Evolutionary conservation across 495 filamentous ascomycete genomes (phyloP), one percentile per base, ranked within the genome.

Genomic region (Halenospora varia): DNA sequence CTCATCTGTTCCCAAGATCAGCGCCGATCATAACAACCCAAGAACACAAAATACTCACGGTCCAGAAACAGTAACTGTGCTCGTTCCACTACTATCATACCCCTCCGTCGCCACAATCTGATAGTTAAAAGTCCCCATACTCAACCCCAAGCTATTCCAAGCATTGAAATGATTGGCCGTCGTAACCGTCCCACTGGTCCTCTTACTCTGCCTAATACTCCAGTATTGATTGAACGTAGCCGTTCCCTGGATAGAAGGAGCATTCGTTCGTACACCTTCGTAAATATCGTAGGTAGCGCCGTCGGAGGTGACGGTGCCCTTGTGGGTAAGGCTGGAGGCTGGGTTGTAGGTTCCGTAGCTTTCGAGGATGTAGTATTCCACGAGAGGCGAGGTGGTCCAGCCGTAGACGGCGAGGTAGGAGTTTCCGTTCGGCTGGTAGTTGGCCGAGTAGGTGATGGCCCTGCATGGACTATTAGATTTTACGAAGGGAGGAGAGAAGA

Each of bases 241-340:
- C 49, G 77, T 82, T 26, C 82, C 82, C n/a, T 71, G 68, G 66
- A 85, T 84, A 18, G 75, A 79, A 3, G 80, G 80, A 70, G 82
- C 75, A 71, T 89, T 83, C 64, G 71, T 70, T 46, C 82, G 83
- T 46, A 73, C 71, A 42, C 74, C 74, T 61, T 77, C 71, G 74
- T 82, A 85, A 70, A 89, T 81, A 53, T 84, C 75, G 73, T 90
- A 90, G 10, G 72, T 81, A 41, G 71, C 68, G 51, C 85, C 86
- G 70, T 89, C 87, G 42, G 67, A 74, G 44, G 66, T 68, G 45
- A 88, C 71, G 19, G 73, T 79, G 50, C 85, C 86, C 62, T 77
- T 77, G 66, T 75, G 72, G 0, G 65, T 67, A 19, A 73, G 73
- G 23, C 71, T 77, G 26, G 63, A 71, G 41, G 69, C 73, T 23